These are phyloP conservation scores for Ganoderma lucidum DNA, from an alignment of 1,284 basidiomycete genomes.

Conservation along the genomic window DNA sequence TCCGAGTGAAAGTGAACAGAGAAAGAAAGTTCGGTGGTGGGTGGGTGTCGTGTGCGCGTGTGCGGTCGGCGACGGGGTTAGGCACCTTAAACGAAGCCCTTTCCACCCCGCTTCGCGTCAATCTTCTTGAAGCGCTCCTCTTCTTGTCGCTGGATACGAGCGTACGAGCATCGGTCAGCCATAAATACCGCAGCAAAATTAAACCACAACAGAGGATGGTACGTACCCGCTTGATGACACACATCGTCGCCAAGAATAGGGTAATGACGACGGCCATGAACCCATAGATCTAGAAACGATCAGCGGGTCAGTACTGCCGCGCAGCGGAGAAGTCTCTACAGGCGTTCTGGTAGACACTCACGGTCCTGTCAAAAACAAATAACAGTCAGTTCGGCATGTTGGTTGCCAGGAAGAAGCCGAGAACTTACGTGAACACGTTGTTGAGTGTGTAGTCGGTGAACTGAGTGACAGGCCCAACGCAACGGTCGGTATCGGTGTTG, in stretches of 20 bases:
- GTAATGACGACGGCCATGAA: constrained; percentile 82
- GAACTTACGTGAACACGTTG: constrained; percentile 80
- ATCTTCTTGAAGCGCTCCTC: constrained; percentile 86
- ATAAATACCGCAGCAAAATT: constrained; percentile 4
- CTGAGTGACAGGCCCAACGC: constrained; percentile 69
- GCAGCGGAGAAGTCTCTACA: constrained; percentile 45
- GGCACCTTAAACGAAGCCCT: constrained; percentile 76
- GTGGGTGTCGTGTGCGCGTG: background rate
- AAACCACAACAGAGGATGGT: constrained; percentile 22
- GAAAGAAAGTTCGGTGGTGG: background rate
- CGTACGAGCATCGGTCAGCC: constrained; percentile 12
- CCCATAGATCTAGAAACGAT: constrained; percentile 63
- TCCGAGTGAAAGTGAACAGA: constrained; percentile 6
- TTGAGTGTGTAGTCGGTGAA: constrained; percentile 79
- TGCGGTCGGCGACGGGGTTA: background rate
- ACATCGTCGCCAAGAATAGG: constrained; percentile 80
- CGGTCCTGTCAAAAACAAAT: constrained; percentile 24
- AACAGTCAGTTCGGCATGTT: constrained; percentile 1
- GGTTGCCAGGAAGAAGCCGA: constrained; percentile 1
- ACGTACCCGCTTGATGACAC: constrained; percentile 82
- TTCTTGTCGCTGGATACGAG: constrained; percentile 67
- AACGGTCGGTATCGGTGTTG: constrained; percentile 51
- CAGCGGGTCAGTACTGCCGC: constrained; percentile 20
- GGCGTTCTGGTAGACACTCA: constrained; percentile 22
- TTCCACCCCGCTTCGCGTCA: constrained; percentile 84